These are phyloP conservation scores for Emmonsia crescens DNA, from an alignment of 2,329 filamentous ascomycete species.

Conservation along the genomic window DNA sequence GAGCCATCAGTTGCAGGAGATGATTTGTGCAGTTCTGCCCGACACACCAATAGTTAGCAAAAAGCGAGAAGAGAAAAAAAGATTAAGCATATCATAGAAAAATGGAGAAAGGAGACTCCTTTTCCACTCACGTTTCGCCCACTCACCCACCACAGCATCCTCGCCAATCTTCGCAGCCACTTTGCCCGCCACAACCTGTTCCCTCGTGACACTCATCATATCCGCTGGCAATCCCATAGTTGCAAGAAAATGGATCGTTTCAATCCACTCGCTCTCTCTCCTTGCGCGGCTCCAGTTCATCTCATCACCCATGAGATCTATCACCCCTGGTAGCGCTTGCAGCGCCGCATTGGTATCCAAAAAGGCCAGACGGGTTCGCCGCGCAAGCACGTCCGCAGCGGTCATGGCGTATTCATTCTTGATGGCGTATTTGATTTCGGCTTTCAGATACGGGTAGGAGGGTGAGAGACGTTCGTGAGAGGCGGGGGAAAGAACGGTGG, in stretches of 20 bases:
- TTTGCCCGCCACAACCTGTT: conserved; percentile 4
- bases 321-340: conserved; percentile 62
- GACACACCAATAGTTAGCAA: background rate
- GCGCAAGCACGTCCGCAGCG: conserved; percentile 64
- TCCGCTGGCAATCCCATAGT: conserved; percentile 1
- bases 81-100: background rate
- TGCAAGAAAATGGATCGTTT: conserved; percentile 40
- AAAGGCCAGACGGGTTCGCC: conserved; percentile 65
- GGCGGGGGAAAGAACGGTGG: conserved; percentile 61
- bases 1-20: background rate
- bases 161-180: background rate
- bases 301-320: conserved; percentile 68
- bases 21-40: background rate
- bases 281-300: conserved; percentile 57
- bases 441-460: conserved; percentile 71
- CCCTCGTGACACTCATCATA: conserved; percentile 5
- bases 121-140: background rate
- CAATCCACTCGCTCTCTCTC: conserved; percentile 62
- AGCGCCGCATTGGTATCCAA: conserved; percentile 70
- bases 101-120: background rate
- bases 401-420: conserved; percentile 72
- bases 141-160: background rate
- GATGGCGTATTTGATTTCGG: conserved; percentile 68
- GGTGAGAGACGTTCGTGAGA: conserved; percentile 60
- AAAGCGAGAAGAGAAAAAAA: background rate